A percentile compares a stretch with the other conserved stretches of the same genome.
Evolutionary conservation across 331 rosid genomes (phyloP).

Genomic region (Arachis monticola): DNA sequence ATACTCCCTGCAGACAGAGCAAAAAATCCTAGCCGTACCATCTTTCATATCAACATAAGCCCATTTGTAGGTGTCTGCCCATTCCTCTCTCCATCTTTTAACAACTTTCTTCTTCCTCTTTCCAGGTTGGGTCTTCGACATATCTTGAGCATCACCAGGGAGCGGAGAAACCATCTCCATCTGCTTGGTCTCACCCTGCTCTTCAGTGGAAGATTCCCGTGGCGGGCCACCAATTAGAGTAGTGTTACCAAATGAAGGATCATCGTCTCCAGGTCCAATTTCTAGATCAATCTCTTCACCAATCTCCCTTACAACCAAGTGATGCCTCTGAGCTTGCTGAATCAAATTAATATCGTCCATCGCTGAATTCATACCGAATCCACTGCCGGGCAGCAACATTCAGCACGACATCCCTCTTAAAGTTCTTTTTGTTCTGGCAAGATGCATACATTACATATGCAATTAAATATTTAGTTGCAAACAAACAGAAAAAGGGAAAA

Average conservation of each 20-base stretch:
- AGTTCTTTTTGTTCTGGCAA: conserved; percentile 34
- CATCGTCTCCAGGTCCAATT: conserved; percentile 88
- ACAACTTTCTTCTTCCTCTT: conserved; percentile 91
- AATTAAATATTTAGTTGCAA: neutral
- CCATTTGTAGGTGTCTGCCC: conserved; percentile 97
- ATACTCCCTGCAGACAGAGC: conserved; percentile 87
- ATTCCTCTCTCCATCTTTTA: conserved; percentile 95
- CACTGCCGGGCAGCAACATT: conserved; percentile 66
- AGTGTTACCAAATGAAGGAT: conserved; percentile 75
- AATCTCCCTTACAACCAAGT: conserved; percentile 77
- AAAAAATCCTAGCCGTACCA: conserved; percentile 83
- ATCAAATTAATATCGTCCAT: conserved; percentile 89
- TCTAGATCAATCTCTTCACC: conserved; percentile 90
- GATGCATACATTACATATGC: neutral
- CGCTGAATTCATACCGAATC: conserved; percentile 75
- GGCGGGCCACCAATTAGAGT: conserved; percentile 65
- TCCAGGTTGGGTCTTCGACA: conserved; percentile 62
- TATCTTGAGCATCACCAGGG: conserved; percentile 72
- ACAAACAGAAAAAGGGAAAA: neutral
- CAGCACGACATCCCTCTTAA: conserved; percentile 66
- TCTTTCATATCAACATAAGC: conserved; percentile 91
- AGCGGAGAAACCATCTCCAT: conserved; percentile 75
- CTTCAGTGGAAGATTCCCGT: conserved; percentile 77
- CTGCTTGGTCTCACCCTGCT: conserved; percentile 67
- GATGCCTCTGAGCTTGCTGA: conserved; percentile 90